Base-by-base conservation (phyloP, 2,329 filamentous ascomycete species). In the Verticillium alfalfae region DNA sequence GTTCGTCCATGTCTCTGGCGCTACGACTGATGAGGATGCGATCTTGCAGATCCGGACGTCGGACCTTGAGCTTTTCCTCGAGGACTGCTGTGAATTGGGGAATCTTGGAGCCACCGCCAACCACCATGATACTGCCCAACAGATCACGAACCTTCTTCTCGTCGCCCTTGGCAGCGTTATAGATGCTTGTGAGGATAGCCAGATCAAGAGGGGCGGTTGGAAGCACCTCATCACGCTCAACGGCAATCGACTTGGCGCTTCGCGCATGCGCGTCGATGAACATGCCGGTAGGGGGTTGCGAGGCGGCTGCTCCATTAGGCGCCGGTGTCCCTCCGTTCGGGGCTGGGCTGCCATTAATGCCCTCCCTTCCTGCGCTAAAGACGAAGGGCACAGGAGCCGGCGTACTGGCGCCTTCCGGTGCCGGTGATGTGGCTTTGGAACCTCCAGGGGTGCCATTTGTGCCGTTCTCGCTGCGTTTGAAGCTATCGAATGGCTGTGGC, bases 121-220 rank as follows among this genome's bases (percentile, higher is more conserved):
- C 87, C 1, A 96, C 86, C 90, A 97, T 95, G 77, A 97, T 94
- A 56, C 90, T 90, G 41, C 91, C 91, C 37, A 96, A 83, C 70
- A 97, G 90, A 71, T 99, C 95, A 60, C 92, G 89, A 65, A 94
- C 87, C 75, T 96, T 96, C 78, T 95, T 94, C 67, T 98, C 93
- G 72, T 98, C 94, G 61, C 89, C 89, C 65, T 89, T 90, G 59
- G 92, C 89, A 8, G 92, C 95, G 73, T 97, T 90, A 57, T 90
- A 85, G 70, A 98, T 96, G 57, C 89, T 93, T 16, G 91, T 93
- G 63, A 97, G 84, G 69, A 99, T 96, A 5, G 95, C 94, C 64
- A 89, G 85, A 73, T 98, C 94, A 34, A 99, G 85, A 0, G 94
- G 88, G 62, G 91, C 91, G 13, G 93, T 77, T 0, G 95, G 93